Conservation (phyloP, 2,329 filamentous ascomycete species). For the Sporothrix pseudoabietina region DNA sequence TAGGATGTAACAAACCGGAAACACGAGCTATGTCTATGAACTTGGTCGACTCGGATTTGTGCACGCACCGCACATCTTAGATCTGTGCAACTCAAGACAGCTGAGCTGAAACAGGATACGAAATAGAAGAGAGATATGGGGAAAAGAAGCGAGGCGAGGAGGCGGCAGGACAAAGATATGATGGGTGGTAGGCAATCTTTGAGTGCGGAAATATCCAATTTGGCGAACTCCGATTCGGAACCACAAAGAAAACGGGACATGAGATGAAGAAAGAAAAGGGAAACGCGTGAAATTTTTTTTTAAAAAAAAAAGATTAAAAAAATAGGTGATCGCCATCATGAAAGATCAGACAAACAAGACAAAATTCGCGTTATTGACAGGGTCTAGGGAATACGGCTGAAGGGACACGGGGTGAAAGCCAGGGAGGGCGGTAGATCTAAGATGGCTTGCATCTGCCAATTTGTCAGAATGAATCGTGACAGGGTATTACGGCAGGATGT, state of each 20-base stretch:
- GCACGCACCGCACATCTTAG: not conserved
- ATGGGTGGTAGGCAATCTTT: not conserved
- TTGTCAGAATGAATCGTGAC: constrained; percentile 8
- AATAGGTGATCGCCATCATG: not conserved
- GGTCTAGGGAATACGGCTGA: not conserved
- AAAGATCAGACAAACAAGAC: not conserved
- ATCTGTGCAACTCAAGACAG: constrained; percentile 11
- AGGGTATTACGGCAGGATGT: not conserved
- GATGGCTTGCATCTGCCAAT: constrained; percentile 20
- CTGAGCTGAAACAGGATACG: constrained; percentile 21
- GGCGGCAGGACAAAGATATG: not conserved
- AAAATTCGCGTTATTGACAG: not conserved
- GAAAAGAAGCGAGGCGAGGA: not conserved
- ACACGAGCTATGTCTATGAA: no score
- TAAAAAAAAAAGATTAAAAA: not conserved
- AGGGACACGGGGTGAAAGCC: not conserved
- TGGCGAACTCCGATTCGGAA: not conserved
- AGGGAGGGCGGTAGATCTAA: constrained; percentile 3
- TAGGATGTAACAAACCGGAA: not conserved
- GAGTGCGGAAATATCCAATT: not conserved
- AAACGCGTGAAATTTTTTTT: not conserved
- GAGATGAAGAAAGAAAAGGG: not conserved
- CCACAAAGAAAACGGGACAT: not conserved
- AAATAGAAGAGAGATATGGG: not conserved
- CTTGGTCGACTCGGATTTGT: not conserved